Evolutionary conservation across 495 filamentous ascomycete genomes (phyloP).

Genomic region (Platismatia glauca): DNA sequence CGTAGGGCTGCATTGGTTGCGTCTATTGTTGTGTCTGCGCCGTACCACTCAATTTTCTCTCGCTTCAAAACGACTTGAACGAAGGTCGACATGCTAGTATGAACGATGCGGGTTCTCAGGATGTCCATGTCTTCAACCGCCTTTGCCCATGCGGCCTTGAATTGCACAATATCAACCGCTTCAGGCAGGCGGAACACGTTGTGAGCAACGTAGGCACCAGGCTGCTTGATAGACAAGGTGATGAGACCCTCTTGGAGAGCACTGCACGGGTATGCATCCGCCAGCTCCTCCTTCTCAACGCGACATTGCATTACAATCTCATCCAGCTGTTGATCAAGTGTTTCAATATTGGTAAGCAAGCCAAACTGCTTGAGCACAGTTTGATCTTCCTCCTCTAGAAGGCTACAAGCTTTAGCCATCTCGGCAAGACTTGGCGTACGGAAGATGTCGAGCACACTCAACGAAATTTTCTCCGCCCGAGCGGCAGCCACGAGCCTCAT

Average conservation of each 20-base stretch:
- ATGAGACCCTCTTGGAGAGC: conserved; percentile 63
- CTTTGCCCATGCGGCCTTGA: conserved; percentile 46
- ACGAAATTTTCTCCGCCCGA: conserved; percentile 21
- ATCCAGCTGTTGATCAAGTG: conserved; percentile 30
- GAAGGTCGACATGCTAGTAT: conserved; percentile 39
- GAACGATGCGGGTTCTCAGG: conserved; percentile 47
- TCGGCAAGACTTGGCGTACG: conserved; percentile 29
- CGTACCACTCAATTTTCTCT: conserved; percentile 37
- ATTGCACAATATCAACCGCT: conserved; percentile 36
- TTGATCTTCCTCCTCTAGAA: conserved; percentile 7
- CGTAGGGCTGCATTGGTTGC: conserved; percentile 27
- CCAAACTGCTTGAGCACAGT: conserved; percentile 35
- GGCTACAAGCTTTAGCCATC: conserved; percentile 23
- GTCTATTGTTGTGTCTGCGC: neutral
- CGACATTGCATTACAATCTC: conserved; percentile 39
- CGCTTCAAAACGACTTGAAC: conserved; percentile 48
- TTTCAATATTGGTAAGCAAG: conserved; percentile 31
- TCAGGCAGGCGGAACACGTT: conserved; percentile 38
- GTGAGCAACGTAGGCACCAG: conserved; percentile 46
- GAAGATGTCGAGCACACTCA: conserved; percentile 35
- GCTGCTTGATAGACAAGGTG: conserved; percentile 47
- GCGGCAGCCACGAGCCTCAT: conserved; percentile 42
- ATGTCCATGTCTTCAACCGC: conserved; percentile 42
- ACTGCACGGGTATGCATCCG: conserved; percentile 59
- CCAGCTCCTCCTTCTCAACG: conserved; percentile 34